Evolutionary conservation across 2,329 filamentous ascomycete genomes (phyloP).

Genomic region (Botryotinia convoluta): DNA sequence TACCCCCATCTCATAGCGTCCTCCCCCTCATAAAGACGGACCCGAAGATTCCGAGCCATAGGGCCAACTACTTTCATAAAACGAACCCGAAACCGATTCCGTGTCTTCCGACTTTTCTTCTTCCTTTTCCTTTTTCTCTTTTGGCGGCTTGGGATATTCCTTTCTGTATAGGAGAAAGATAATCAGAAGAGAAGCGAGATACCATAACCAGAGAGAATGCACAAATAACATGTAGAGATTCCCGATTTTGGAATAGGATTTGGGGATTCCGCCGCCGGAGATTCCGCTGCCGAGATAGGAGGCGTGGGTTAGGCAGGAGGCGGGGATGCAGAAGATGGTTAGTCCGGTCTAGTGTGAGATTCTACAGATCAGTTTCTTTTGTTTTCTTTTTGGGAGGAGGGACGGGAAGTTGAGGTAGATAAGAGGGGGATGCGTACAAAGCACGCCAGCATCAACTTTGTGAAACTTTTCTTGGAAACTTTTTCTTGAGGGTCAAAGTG

Average conservation of each 20-base stretch:
- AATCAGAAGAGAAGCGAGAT: background rate
- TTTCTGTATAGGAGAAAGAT: background rate
- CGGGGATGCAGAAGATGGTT: background rate
- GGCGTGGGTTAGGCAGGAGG: background rate
- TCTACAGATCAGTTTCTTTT: no score
- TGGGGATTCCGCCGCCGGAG: background rate
- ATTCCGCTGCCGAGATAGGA: background rate
- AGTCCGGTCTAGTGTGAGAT: background rate
- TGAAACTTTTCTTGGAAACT: background rate
- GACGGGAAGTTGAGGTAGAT: no score
- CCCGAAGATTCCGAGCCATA: background rate
- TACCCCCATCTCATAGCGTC: fast-evolving
- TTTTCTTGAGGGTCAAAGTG: background rate
- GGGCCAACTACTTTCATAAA: fast-evolving
- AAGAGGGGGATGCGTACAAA: background rate
- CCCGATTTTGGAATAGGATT: background rate
- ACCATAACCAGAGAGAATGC: background rate
- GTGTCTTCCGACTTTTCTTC: background rate
- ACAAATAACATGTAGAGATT: background rate
- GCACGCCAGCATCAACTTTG: background rate
- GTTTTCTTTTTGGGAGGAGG: background rate
- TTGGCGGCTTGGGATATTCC: background rate
- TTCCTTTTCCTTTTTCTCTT: background rate
- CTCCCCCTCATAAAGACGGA: no score
- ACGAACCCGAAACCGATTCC: background rate